Evolutionary conservation across 768 basidiomycete species (phyloP).

Genomic region (Tephrocybe rancida): DNA sequence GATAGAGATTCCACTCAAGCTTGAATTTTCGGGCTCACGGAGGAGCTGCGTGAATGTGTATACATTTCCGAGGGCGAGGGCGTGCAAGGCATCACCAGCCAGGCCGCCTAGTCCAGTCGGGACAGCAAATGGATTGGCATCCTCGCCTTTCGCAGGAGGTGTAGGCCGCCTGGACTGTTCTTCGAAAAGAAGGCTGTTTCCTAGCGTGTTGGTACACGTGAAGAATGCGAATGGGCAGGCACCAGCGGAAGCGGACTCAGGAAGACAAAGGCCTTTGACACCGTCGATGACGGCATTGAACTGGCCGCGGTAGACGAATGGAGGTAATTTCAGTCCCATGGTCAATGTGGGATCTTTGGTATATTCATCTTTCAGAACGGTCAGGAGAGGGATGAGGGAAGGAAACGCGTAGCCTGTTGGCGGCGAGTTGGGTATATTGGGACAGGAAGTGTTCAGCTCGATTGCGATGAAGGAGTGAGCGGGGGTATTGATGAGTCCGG

Average conservation of each 20-base stretch:
- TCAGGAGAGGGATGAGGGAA: slow-evolving; percentile 54
- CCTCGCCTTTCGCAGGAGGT: slow-evolving; percentile 3
- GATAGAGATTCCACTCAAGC: slow-evolving; percentile 53
- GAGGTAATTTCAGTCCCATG: slow-evolving; percentile 80
- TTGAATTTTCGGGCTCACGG: slow-evolving; percentile 32
- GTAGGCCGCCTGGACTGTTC: slow-evolving; percentile 42
- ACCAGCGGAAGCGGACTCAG: slow-evolving; percentile 3
- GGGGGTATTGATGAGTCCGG: slow-evolving; percentile 28
- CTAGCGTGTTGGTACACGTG: slow-evolving; percentile 82
- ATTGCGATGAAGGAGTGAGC: slow-evolving; percentile 53
- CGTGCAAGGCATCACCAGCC: slow-evolving; percentile 76
- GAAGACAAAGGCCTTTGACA: slow-evolving; percentile 41
- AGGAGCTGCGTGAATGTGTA: slow-evolving; percentile 60
- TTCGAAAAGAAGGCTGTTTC: slow-evolving; percentile 63
- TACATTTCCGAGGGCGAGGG: slow-evolving; percentile 80
- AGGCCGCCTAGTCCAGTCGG: slow-evolving; percentile 71
- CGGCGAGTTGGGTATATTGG: slow-evolving; percentile 67
- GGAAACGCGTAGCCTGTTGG: slow-evolving; percentile 68
- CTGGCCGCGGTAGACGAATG: slow-evolving; percentile 65
- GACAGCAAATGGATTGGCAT: slow-evolving; percentile 49
- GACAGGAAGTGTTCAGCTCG: slow-evolving; percentile 86
- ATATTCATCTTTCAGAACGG: slow-evolving; percentile 52
- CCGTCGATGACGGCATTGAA: slow-evolving; percentile 55
- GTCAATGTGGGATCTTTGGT: slow-evolving; percentile 55
- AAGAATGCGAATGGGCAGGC: slow-evolving; percentile 65